Evolutionary conservation across 148 eudicot genomes (phyloP), one percentile per base, ranked within the genome.

Genomic region (Heliamphora exappendiculata): DNA sequence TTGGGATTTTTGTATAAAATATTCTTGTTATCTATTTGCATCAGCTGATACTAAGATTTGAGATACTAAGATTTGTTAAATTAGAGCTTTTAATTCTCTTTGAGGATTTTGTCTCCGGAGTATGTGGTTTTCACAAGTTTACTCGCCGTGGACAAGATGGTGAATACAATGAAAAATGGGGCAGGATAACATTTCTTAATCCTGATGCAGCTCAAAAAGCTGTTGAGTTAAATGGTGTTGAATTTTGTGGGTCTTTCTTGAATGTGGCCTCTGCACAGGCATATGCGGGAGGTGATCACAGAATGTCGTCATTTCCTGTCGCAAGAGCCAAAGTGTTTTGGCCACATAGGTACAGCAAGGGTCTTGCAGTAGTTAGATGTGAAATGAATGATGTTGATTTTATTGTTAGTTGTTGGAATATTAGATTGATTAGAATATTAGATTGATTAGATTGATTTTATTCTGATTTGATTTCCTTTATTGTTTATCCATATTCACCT

Each of bases 271-370:
- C 91, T 78, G 83, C 90, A 24, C 79, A 82, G 64, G 84, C 66
- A 86, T 80, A 28, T 76, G 68, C 65, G 89, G 90, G n/a, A 42
- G 84, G 86, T 24, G 97, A 89, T 74, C 85, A 79, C 41, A 82
- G 74, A 59, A 72, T 82, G 44, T 75, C 82, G 76, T 89, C 94
- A 44, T 84, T 83, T 83, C 86, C 93, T 60, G 85, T 87, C 75
- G 84, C 93, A 60, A 87, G 57, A 84, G 94, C 94, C 44, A 91
- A 81, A 83, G 82, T 95, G n/a, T 83, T 88, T 58, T 95, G 99
- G 99, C 98, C 98, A 63, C 93, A 97, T 19, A 91, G 85, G 84
- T 44, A 37, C 47, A 95, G 97, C 78, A 89, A 76, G 81, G 99
- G 99, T 33, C 54, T 81, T 51, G 98, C 83, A 17, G 69, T 89